Conservation (phyloP, 257 asterid genomes). For the Nyctanthes arbortristis region DNA sequence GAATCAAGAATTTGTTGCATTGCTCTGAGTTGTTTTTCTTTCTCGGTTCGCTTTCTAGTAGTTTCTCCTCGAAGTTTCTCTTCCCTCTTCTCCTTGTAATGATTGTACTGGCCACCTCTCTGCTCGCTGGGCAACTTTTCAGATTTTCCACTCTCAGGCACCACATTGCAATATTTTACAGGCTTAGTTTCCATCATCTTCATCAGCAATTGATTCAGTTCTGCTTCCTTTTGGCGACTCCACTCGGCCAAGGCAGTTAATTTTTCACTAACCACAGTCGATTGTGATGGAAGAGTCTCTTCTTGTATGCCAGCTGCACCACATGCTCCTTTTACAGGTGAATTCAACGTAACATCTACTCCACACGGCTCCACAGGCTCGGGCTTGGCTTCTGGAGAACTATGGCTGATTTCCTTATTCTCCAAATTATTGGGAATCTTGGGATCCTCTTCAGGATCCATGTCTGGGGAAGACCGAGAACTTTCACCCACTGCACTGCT, state of each 20-base stretch:
- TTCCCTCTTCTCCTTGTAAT: conserved; percentile 74
- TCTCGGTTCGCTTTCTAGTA: conserved; percentile 52
- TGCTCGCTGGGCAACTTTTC: conserved; percentile 56
- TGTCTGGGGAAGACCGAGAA: conserved; percentile 37
- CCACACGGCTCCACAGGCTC: conserved; percentile 38
- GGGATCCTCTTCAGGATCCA: conserved; percentile 37
- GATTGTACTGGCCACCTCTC: conserved; percentile 66
- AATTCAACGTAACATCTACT: conserved; percentile 36
- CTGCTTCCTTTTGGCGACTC: conserved; percentile 92
- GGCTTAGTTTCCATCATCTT: conserved; percentile 96
- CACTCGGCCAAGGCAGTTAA: conserved; percentile 72
- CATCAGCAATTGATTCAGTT: conserved; percentile 72
- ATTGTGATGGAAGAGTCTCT: conserved; percentile 40
- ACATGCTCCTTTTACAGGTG: conserved; percentile 35
- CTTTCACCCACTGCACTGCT: conserved; percentile 75
- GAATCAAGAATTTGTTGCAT: conserved; percentile 50
- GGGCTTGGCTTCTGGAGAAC: conserved; percentile 38
- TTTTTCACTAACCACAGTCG: conserved; percentile 45
- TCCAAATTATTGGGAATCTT: conserved; percentile 34
- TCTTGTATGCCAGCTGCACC: conserved; percentile 35
- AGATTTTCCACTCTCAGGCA: conserved; percentile 48
- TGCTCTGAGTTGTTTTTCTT: conserved; percentile 54
- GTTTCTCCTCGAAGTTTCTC: conserved; percentile 70
- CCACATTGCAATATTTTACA: conserved; percentile 40
- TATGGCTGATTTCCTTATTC: conserved; percentile 27